Evolutionary conservation across 208 protist species (phyloP).

Genomic region (Wallacemonas rigidus): DNA sequence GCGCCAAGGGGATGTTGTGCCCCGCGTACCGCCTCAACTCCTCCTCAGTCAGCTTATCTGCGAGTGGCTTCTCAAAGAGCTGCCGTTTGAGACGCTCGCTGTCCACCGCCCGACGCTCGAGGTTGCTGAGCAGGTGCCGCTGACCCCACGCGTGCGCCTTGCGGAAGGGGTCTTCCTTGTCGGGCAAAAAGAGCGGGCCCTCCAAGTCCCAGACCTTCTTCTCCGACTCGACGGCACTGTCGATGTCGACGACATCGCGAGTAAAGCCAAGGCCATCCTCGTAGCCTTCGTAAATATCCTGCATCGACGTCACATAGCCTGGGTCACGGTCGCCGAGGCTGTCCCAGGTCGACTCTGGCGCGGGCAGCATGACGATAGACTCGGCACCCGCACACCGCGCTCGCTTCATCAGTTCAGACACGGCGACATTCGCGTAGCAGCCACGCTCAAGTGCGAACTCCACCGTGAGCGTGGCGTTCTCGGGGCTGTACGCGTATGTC

Average conservation of each 20-base stretch:
- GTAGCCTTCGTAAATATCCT: slow-evolving; percentile 84
- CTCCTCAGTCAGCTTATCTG: slow-evolving; percentile 55
- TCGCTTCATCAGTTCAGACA: slow-evolving; percentile 81
- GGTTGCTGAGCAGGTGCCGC: slow-evolving; percentile 71
- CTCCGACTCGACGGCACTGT: slow-evolving; percentile 25
- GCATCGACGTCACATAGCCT: slow-evolving; percentile 75
- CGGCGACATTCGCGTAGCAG: slow-evolving; percentile 86
- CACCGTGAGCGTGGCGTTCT: slow-evolving; percentile 46
- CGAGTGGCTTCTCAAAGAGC: slow-evolving; percentile 77
- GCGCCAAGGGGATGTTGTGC: slow-evolving; percentile 77
- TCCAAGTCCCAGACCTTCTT: slow-evolving; percentile 55
- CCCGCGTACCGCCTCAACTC: slow-evolving; percentile 73
- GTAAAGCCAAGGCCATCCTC: slow-evolving; percentile 79
- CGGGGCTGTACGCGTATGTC: slow-evolving; percentile 52
- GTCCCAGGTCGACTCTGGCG: slow-evolving; percentile 56
- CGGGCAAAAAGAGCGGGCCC: slow-evolving; percentile 65
- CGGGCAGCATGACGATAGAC: slow-evolving; percentile 56
- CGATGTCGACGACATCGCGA: slow-evolving; percentile 40
- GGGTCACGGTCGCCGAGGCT: slow-evolving; percentile 58
- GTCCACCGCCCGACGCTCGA: slow-evolving; percentile 55
- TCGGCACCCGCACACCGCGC: slow-evolving; percentile 70
- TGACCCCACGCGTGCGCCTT: slow-evolving; percentile 67
- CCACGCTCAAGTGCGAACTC: slow-evolving; percentile 82
- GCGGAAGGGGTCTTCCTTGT: slow-evolving; percentile 48
- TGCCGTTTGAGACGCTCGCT: slow-evolving; percentile 42